Conservation (phyloP, 805 yeast species). For the Saccharomyces kudriavzevii region DNA sequence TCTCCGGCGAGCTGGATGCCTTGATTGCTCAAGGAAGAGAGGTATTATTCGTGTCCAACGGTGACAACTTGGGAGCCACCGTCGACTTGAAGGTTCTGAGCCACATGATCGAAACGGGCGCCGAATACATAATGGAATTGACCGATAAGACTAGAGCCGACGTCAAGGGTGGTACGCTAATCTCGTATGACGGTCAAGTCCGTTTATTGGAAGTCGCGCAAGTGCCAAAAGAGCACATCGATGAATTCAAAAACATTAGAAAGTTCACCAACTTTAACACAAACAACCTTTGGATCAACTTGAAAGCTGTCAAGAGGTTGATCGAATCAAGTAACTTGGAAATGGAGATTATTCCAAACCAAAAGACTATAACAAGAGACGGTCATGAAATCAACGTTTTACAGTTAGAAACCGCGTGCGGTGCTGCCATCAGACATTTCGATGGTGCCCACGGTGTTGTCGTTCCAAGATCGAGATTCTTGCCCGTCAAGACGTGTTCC, state of each 20-base stretch:
- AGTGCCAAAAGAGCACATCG: conserved; percentile 38
- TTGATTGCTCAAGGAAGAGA: conserved; percentile 91
- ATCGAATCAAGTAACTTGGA: conserved; percentile 75
- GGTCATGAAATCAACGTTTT: conserved; percentile 81
- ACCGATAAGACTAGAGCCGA: conserved; percentile 98
- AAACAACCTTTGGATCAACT: conserved; percentile 93
- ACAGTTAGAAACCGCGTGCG: conserved; percentile 97
- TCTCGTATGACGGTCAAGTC: conserved; percentile 87
- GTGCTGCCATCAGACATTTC: conserved; percentile 97
- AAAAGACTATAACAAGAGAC: conserved; percentile 62
- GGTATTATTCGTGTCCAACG: conserved; percentile 89
- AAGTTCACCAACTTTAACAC: conserved; percentile 98
- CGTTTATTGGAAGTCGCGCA: conserved; percentile 83
- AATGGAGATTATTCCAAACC: conserved; percentile 93
- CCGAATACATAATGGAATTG: conserved; percentile 96
- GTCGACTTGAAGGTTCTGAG: conserved; percentile 84
- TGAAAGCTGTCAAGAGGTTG: conserved; percentile 87
- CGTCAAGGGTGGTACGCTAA: conserved; percentile 96
- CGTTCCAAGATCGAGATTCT: conserved; percentile 94
- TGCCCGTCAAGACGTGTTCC: conserved; percentile 96
- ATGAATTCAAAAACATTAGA: conserved; percentile 95
- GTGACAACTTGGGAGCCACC: conserved; percentile 97
- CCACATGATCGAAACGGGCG: conserved; percentile 85
- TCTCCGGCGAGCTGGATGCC: conserved; percentile 87
- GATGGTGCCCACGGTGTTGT: conserved; percentile 94